phyloP scores from a whole-genome alignment of 108 stramenopile species.

The Fragilariopsis cylindrus region DNA sequence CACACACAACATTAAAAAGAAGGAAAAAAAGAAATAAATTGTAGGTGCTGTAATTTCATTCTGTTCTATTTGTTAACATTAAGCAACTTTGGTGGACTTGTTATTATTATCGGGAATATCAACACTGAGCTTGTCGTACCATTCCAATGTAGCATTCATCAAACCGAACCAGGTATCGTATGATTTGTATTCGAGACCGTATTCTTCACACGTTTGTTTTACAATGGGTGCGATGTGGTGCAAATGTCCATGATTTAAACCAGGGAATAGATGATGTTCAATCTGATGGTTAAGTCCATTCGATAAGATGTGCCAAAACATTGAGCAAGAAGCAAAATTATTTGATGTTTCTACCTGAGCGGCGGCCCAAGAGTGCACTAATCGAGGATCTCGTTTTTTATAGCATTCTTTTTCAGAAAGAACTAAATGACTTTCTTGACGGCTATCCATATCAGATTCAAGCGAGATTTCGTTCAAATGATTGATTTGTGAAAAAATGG shows the following conservation, averaged over 20 bases:
- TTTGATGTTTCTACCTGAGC: constrained; percentile 65
- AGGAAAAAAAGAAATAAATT: too few species aligned
- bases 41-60: too few species aligned
- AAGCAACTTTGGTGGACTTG: too few species aligned
- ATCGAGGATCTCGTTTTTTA: constrained; percentile 10
- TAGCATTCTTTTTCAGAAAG: background rate
- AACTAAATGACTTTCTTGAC: background rate
- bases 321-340: constrained; percentile 51
- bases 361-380: constrained; percentile 48
- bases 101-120: too few species aligned
- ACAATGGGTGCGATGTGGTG: constrained; percentile 81
- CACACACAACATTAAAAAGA: too few species aligned
- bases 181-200: constrained; percentile 62
- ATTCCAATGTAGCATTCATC: constrained; percentile 44
- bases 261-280: constrained; percentile 73
- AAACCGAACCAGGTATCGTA: constrained; percentile 48
- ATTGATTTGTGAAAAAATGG: constrained; percentile 62
- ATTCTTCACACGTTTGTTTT: constrained; percentile 60
- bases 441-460: constrained; percentile 32
- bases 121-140: constrained; percentile 42
- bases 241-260: constrained; percentile 73
- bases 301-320: constrained; percentile 50
- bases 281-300: constrained; percentile 71
- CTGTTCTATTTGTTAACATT: too few species aligned
- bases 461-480: constrained; percentile 56